phyloP scores from a whole-genome alignment of 2,329 filamentous ascomycete species.

The Fusarium compactum region DNA sequence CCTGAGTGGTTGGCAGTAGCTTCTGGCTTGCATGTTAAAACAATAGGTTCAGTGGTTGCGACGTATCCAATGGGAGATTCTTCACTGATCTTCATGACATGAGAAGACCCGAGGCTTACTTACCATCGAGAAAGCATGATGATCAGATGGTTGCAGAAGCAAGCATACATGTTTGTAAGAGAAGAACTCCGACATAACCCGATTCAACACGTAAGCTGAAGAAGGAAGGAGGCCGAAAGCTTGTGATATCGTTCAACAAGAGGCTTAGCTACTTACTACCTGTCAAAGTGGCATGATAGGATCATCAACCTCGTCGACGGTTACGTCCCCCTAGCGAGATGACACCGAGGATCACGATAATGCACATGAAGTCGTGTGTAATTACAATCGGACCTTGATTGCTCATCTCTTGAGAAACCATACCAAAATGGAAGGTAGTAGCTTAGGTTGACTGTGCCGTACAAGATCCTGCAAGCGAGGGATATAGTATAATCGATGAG shows the following conservation, averaged over 20 bases:
- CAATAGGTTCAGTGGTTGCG: rapidly evolving
- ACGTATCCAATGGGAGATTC: neutral
- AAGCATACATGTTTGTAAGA: neutral
- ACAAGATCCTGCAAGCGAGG: neutral
- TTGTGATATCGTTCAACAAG: neutral
- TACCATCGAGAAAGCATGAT: neutral
- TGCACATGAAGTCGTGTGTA: neutral
- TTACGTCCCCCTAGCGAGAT: neutral
- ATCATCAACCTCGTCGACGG: neutral
- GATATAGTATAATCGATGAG: neutral
- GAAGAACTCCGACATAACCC: neutral
- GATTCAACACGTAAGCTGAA: neutral
- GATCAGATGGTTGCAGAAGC: neutral
- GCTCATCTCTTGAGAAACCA: too few relatives aligned
- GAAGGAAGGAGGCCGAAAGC: neutral
- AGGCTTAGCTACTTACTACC: too few relatives aligned
- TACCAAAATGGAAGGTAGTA: neutral
- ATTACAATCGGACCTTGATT: neutral
- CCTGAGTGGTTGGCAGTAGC: neutral
- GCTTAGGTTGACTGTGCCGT: neutral
- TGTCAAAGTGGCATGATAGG: neutral
- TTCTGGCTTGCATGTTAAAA: neutral
- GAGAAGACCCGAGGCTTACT: rapidly evolving
- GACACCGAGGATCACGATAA: neutral
- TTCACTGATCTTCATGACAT: neutral